Evolutionary conservation across 2,329 filamentous ascomycete species (phyloP).

Genomic region (Claviceps humidiphila): DNA sequence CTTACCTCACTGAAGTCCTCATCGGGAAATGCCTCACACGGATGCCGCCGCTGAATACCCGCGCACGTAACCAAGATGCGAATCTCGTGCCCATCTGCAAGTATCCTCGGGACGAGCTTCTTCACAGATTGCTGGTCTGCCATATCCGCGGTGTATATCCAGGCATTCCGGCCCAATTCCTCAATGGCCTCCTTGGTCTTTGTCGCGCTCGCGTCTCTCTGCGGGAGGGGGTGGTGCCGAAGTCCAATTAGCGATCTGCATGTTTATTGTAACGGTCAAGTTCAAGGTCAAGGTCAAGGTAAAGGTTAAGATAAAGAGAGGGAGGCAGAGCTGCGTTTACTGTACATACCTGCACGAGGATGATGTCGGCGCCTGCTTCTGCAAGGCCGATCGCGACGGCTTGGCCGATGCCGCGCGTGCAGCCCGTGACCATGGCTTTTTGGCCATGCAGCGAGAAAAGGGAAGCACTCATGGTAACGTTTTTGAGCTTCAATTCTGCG

Average conservation of each 20-base stretch:
- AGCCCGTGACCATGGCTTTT: constrained; percentile 44
- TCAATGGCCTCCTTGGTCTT: constrained; percentile 49
- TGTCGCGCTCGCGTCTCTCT: constrained; percentile 29
- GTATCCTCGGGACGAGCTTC: constrained; percentile 44
- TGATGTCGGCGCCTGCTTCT: constrained; percentile 43
- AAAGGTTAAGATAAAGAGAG: neutral
- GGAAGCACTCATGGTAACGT: constrained; percentile 10
- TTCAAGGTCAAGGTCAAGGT: no score
- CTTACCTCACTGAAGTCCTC: constrained; percentile 58
- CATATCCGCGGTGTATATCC: constrained; percentile 59
- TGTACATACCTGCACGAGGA: constrained; percentile 36
- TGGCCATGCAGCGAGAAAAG: constrained; percentile 43
- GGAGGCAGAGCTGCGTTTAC: neutral
- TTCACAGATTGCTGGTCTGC: constrained; percentile 45
- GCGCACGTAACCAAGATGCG: constrained; percentile 77
- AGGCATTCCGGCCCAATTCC: constrained; percentile 50
- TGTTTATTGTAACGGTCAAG: no score
- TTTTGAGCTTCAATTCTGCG: neutral
- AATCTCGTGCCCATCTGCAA: constrained; percentile 51
- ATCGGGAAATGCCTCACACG: constrained; percentile 62
- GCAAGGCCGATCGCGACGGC: constrained; percentile 43
- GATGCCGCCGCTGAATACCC: constrained; percentile 70
- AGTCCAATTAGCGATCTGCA: no score
- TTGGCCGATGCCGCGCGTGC: constrained; percentile 44
- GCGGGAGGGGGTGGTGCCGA: neutral